Base-by-base conservation (phyloP, 768 basidiomycete species). In the Botryobasidium botryosum region DNA sequence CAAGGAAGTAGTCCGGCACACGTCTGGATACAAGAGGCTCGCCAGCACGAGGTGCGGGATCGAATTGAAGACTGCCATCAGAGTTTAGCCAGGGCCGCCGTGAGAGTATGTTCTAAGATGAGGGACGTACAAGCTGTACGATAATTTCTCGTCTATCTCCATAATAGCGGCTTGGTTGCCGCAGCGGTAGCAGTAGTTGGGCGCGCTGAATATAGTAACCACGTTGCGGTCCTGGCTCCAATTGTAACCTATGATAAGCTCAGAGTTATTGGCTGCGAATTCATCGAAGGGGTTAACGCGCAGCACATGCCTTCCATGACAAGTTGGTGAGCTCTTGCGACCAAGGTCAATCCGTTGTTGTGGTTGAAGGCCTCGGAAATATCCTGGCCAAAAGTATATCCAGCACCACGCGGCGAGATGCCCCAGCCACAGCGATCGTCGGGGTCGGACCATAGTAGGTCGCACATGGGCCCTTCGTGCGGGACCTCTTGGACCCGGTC, bases 361-460 rank as follows among this genome's bases (percentile, higher is more conserved):
- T 99, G 94, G 63, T 97, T 96, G 68, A 97, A 97, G 26, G 91
- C 91, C 63, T 97, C 91, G 39, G 86, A 88, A 50, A 99, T 99
- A 58, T 99, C 94, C 62, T 97, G 92, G 33, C 94, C 94, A 59
- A 99, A 99, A 8, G 92, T 97, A 62, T 96, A 99, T 8, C 94
- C 94, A 38, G 94, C 94, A 50, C 94, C 94, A 60, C 94, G 82
- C 24, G 94, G 94, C 56, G 88, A 92, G 56, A 97, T 96, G 26
- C 94, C 94, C 94, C 94, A 99, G 35, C 94, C 94, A 61, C 90
- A 94, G 46, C 92, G 83, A 65, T 97, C 94, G 61, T 99, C 94
- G 28, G 94, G 94, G 63, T 99, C 94, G 42, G 91, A 96, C 94
- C 94, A 99, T 50, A 99, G 73, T 45, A 99, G 70, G 64, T 99